These are phyloP conservation scores for Closterium sp. DNA, from an alignment of 139 green algal genomes.

Conservation along the genomic window DNA sequence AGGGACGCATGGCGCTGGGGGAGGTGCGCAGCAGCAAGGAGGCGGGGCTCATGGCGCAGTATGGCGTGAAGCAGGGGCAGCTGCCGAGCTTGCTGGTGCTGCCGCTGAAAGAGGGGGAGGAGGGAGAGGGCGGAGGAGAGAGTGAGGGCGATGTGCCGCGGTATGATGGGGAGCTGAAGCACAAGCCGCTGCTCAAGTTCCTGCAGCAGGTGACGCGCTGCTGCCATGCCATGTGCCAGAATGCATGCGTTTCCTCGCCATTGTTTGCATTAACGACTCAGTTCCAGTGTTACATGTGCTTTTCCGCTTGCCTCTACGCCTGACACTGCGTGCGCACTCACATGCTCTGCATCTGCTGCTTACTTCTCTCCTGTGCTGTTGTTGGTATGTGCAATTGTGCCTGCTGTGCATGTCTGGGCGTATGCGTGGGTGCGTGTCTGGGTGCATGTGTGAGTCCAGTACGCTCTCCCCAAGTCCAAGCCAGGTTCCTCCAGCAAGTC, in stretches of 20 bases:
- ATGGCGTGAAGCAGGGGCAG: background rate
- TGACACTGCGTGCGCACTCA: background rate
- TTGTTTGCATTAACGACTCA: too few species aligned
- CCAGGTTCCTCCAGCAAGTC: background rate
- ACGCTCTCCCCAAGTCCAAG: constrained; percentile 31
- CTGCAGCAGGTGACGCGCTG: constrained; percentile 14
- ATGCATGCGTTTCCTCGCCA: too few species aligned
- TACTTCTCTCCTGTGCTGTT: background rate
- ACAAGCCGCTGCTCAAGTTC: constrained; percentile 23
- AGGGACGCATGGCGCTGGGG: constrained; percentile 24
- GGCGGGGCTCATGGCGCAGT: background rate
- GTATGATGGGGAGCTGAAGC: constrained; percentile 29
- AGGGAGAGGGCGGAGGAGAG: constrained; percentile 1
- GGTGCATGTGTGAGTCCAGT: constrained; percentile 1
- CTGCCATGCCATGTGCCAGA: too few species aligned
- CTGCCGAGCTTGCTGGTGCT: constrained; percentile 12
- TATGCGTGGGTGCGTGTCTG: background rate
- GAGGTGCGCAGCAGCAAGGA: constrained; percentile 20
- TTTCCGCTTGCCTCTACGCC: background rate
- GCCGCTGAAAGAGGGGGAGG: background rate
- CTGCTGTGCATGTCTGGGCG: background rate
- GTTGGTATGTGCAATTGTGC: background rate
- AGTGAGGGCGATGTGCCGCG: background rate
- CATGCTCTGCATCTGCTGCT: background rate
- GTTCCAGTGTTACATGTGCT: too few species aligned